These are phyloP conservation scores for Elongisporangium prolatum DNA, from an alignment of 352 stramenopile genomes.

Conservation along the genomic window DNA sequence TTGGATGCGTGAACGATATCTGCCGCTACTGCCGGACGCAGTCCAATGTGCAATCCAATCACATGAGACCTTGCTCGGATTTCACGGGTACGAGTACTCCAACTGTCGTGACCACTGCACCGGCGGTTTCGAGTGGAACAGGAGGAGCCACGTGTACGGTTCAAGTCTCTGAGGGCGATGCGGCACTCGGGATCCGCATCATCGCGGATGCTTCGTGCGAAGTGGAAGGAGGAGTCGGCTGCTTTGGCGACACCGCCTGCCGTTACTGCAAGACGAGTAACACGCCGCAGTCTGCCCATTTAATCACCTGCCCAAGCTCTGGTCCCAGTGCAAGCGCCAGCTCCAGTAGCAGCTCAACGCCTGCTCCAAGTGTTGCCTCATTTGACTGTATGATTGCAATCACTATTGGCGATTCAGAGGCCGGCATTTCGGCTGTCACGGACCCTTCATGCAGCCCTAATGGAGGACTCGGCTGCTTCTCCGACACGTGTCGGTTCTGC, in stretches of 20 bases:
- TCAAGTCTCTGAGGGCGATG: constrained; percentile 15
- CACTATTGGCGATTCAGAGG: constrained; percentile 1
- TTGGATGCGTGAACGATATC: constrained; percentile 11
- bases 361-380: too few species aligned
- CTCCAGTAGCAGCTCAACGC: too few species aligned
- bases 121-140: not conserved
- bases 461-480: constrained; percentile 37
- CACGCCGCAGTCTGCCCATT: constrained; percentile 21
- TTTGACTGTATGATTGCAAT: not conserved
- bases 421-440: constrained; percentile 21
- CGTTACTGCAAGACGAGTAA: constrained; percentile 17
- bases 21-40: constrained; percentile 15
- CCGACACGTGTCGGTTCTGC: constrained; percentile 30
- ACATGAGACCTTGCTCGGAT: not conserved
- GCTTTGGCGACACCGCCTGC: constrained; percentile 16
- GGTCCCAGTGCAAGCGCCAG: too few species aligned
- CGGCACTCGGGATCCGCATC: constrained; percentile 17
- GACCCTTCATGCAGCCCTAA: constrained; percentile 18
- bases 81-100: not conserved
- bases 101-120: not conserved
- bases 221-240: constrained; percentile 17
- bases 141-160: constrained; percentile 2
- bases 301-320: constrained; percentile 11
- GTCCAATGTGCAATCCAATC: constrained; percentile 7
- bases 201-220: constrained; percentile 18